A percentile compares a stretch with the other conserved stretches of the same genome.
Evolutionary conservation across 345 rosid species (phyloP).

Genomic region (Clarkia xantiana): DNA sequence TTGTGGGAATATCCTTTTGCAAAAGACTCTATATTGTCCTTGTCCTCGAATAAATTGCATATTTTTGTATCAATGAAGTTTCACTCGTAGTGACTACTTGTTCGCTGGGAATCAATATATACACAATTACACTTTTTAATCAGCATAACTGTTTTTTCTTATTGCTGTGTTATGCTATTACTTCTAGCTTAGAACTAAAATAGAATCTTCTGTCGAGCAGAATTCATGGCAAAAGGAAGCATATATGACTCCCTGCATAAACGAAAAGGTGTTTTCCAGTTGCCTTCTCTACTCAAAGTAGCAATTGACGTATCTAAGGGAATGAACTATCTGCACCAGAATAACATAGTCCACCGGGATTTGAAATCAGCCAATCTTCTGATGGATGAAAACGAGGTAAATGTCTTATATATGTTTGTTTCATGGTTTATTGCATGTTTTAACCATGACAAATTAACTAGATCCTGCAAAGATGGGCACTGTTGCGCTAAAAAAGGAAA

Average conservation of each 20-base stretch:
- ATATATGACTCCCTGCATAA: constrained; percentile 78
- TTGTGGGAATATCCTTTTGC: too few species aligned
- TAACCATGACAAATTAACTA: too few species aligned
- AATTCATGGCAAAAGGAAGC: constrained; percentile 92
- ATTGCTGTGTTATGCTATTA: background rate
- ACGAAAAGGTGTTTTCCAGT: constrained; percentile 64
- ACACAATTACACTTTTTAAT: background rate
- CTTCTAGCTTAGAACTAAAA: constrained; percentile 4
- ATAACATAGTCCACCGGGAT: constrained; percentile 91
- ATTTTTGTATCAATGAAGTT: too few species aligned
- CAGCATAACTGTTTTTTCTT: background rate
- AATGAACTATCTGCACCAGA: constrained; percentile 92
- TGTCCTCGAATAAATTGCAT: too few species aligned
- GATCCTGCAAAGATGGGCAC: too few species aligned
- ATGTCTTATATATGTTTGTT: constrained; percentile 10
- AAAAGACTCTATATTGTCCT: too few species aligned
- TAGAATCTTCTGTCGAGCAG: constrained; percentile 23
- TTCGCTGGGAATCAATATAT: too few species aligned
- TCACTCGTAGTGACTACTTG: too few species aligned
- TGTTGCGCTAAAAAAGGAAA: too few species aligned
- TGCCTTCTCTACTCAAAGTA: constrained; percentile 69
- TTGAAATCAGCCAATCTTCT: constrained; percentile 93
- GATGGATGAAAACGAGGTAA: constrained; percentile 97
- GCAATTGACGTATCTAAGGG: constrained; percentile 86
- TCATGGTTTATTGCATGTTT: constrained; percentile 1